Conservation (phyloP, 257 asterid species). For the Jacaranda mimosifolia region DNA sequence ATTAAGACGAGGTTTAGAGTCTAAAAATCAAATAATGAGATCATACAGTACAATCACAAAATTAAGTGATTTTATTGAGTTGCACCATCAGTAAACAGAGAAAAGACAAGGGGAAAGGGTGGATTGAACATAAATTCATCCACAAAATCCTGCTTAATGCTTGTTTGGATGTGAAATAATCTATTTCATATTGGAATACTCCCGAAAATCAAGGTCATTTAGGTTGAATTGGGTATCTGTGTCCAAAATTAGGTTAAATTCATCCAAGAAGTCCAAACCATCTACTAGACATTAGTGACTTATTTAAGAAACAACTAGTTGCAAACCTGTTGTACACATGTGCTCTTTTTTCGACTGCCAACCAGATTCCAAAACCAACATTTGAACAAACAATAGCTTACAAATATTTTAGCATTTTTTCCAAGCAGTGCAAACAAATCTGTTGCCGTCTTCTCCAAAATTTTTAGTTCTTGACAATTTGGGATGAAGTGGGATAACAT, state of each 20-base stretch:
- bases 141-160: conserved; percentile 26
- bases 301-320: not conserved
- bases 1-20: conserved; percentile 42
- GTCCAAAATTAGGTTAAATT: not conserved
- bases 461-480: not conserved
- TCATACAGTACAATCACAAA: conserved; percentile 21
- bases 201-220: conserved; percentile 6
- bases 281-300: conserved; percentile 7
- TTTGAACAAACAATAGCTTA: not conserved
- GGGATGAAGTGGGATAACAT: not conserved
- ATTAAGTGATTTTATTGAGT: conserved; percentile 24
- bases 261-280: conserved; percentile 19
- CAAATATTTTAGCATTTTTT: not conserved
- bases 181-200: conserved; percentile 4
- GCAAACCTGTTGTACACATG: not conserved
- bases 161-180: conserved; percentile 25
- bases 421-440: not conserved
- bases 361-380: no score
- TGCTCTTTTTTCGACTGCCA: not conserved
- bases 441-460: not conserved
- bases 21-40: conserved; percentile 28
- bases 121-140: not conserved
- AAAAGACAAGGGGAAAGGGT: conserved; percentile 7
- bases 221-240: not conserved
- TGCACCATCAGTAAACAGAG: conserved; percentile 23